Percentiles rank a stretch among this genome's conserved stretches.
Evolutionary conservation across 345 rosid species (phyloP).

Genomic region (Linum usitatissimum): DNA sequence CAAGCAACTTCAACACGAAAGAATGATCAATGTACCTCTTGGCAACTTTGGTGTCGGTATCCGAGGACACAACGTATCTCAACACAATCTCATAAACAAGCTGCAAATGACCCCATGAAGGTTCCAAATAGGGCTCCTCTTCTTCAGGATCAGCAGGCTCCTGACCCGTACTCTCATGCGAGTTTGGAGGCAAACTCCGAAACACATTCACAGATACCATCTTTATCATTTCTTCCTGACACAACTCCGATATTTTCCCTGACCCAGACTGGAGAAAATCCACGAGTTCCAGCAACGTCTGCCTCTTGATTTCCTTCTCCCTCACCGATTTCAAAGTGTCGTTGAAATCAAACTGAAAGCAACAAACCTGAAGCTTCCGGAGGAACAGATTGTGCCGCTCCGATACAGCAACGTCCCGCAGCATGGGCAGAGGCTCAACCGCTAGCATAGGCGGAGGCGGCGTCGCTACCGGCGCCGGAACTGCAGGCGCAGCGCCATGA

Average conservation of each 20-base stretch:
- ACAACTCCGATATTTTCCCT: constrained; percentile 1
- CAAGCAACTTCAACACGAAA: constrained; percentile 8
- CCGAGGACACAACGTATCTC: constrained; percentile 5
- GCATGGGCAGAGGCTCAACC: constrained; percentile 6
- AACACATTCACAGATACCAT: constrained; percentile 3
- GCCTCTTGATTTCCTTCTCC: constrained; percentile 10
- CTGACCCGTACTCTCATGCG: constrained; percentile 8
- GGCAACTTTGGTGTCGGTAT: constrained; percentile 7
- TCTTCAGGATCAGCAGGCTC: constrained; percentile 7
- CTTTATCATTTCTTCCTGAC: constrained; percentile 9
- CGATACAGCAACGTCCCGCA: constrained; percentile 7
- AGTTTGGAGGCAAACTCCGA: constrained; percentile 3
- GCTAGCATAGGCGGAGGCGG: constrained; percentile 4
- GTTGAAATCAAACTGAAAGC: constrained; percentile 5
- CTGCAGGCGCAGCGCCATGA: not conserved
- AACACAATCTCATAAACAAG: constrained; percentile 6
- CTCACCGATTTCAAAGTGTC: constrained; percentile 6
- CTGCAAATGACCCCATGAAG: constrained; percentile 9
- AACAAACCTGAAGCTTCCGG: constrained; percentile 9
- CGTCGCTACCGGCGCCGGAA: not conserved
- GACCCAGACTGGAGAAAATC: constrained; percentile 9
- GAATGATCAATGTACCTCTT: constrained; percentile 12
- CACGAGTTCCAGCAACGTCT: constrained; percentile 6
- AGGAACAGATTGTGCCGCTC: constrained; percentile 7
- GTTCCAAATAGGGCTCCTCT: constrained; percentile 10